These are phyloP conservation scores for Coemansia sp. DNA, from an alignment of 192 early-diverging fungal genomes.

Conservation along the genomic window DNA sequence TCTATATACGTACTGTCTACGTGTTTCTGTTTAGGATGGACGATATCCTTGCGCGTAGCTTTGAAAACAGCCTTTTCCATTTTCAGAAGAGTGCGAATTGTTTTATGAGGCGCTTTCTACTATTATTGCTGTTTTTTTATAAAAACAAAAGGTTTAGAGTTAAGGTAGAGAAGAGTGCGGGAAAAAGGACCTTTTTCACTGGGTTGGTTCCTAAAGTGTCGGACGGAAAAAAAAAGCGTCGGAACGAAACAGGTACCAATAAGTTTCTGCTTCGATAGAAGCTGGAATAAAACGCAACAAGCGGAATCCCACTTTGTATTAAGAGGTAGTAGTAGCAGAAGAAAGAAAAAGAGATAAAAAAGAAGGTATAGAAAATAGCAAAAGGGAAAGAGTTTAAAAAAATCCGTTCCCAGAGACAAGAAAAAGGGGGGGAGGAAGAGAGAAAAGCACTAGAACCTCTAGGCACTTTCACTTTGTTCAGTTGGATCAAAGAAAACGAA, in stretches of 20 bases:
- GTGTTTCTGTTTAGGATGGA: conserved; percentile 58
- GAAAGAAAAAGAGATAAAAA: background rate
- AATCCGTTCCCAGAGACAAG: no score
- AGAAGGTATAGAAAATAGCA: background rate
- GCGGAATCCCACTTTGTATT: background rate
- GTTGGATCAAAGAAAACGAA: no score
- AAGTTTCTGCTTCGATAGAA: no score
- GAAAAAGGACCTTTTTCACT: no score
- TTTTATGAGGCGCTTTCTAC: background rate
- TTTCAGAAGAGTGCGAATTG: background rate
- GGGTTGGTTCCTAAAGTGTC: no score
- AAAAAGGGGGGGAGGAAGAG: no score
- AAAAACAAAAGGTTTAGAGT: conserved; percentile 4
- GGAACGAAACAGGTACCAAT: no score
- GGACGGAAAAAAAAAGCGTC: background rate
- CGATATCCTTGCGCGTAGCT: conserved; percentile 55
- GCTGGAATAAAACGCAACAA: background rate
- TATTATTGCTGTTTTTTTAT: background rate
- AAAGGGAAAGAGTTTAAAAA: no score
- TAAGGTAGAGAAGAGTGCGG: background rate
- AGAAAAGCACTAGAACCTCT: no score
- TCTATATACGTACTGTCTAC: conserved; percentile 50
- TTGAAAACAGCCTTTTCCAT: conserved; percentile 60
- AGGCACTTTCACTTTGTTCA: no score
- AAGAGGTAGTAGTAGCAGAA: background rate